Percentiles rank a stretch among this genome's conserved stretches.
Evolutionary conservation across 2,329 filamentous ascomycete genomes (phyloP).

Genomic region (Penicillium carneum): DNA sequence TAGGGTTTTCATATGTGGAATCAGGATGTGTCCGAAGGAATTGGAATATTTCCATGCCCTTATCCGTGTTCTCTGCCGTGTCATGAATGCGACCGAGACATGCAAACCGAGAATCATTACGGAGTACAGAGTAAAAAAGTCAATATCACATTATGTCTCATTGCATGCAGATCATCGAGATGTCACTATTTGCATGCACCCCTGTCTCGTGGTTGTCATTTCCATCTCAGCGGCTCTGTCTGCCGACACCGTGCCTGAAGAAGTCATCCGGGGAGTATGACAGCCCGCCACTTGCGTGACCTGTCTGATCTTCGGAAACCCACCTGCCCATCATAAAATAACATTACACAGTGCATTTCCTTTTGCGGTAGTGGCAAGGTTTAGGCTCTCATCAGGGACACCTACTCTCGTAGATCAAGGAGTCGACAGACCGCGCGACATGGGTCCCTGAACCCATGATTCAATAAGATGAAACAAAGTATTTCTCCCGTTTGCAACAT

Average conservation of each 20-base stretch:
- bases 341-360: slow-evolving; percentile 12
- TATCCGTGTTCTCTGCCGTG: background rate
- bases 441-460: background rate
- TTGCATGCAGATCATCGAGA: slow-evolving; percentile 11
- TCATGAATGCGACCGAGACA: slow-evolving; percentile 26
- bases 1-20: slow-evolving; percentile 11
- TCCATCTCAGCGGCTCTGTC: slow-evolving; percentile 4
- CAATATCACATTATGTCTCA: slow-evolving; percentile 8
- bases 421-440: slow-evolving; percentile 7
- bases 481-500: background rate
- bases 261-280: slow-evolving; percentile 10
- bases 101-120: background rate
- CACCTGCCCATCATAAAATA: slow-evolving; percentile 15
- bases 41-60: background rate
- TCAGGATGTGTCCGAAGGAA: slow-evolving; percentile 10
- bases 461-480: slow-evolving; percentile 1
- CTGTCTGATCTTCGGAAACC: background rate
- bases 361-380: slow-evolving; percentile 16
- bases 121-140: background rate
- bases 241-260: slow-evolving; percentile 3
- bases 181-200: background rate
- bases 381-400: background rate
- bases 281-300: slow-evolving; percentile 10
- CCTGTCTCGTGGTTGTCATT: slow-evolving; percentile 6
- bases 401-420: background rate